Evolutionary conservation across 257 asterid genomes (phyloP).

Genomic region (Solanum acaule): DNA sequence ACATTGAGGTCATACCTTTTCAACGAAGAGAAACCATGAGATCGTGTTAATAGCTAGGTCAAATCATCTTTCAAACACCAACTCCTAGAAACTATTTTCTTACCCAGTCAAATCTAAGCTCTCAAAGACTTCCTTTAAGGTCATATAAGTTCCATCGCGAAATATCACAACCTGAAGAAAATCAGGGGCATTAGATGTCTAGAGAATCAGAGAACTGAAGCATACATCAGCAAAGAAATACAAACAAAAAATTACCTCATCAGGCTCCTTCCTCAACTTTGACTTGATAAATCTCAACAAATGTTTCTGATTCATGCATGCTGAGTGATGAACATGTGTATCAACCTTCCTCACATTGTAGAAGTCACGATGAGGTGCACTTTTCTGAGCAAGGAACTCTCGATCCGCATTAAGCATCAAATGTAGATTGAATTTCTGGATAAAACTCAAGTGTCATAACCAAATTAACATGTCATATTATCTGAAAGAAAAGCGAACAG

Average conservation of each 20-base stretch:
- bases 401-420: constrained; percentile 98
- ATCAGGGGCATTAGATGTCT: neutral
- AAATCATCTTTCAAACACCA: neutral
- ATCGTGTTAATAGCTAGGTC: neutral
- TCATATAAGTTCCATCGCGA: constrained; percentile 85
- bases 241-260: constrained; percentile 47
- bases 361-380: constrained; percentile 99
- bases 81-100: constrained; percentile 7
- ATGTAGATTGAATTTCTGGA: constrained; percentile 96
- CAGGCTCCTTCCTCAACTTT: constrained; percentile 96
- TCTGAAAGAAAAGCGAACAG: neutral
- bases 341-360: constrained; percentile 97
- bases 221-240: neutral
- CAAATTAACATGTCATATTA: neutral
- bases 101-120: constrained; percentile 97
- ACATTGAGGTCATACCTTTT: constrained; percentile 93
- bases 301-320: constrained; percentile 99
- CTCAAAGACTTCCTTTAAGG: constrained; percentile 87
- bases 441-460: neutral
- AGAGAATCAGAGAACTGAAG: neutral
- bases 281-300: constrained; percentile 88
- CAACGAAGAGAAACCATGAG: constrained; percentile 1
- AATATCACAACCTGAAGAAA: constrained; percentile 76
- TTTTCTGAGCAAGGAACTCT: constrained; percentile 96
- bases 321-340: constrained; percentile 98